Base-by-base conservation (phyloP, 1,139 yeast species). In the Suzukiozyma palmioleophila region DNA sequence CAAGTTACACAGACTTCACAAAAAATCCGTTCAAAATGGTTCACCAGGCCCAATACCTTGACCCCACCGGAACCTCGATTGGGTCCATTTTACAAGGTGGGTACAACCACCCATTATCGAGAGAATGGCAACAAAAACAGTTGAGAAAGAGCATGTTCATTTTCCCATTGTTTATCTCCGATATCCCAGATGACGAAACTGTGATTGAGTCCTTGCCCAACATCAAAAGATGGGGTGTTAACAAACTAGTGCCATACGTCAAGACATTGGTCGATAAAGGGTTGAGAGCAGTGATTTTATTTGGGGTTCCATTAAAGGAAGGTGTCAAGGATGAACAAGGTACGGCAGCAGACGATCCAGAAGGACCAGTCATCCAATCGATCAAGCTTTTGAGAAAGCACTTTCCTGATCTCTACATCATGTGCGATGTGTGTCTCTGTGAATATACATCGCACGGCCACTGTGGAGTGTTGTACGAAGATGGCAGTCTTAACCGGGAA, bases 371-470 rank as follows among this genome's bases (percentile, higher is more conserved):
- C 3, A 90, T 92, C 49, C 73, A 62, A 45, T 84, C 92, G 24
- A 82, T 86, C 52, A 83, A 80, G 55, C 71, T 76, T 2, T 73
- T 92, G 44, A 74, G 73, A 44, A 51, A 62, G 35, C 66, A 75
- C 28, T 89, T 85, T 64, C 97, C 98, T 4, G 84, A 79, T 32
- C 72, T 92, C 45, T 92, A 81, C 59, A 79, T 92, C 47, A 79
- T 90, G 75, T 87, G 96, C 57, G 99, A 92, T 57, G 97, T 92
- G 21, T 92, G 99, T 62, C 69, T 92, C 43, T 92, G 99, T 67
- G 99, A 92, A 64, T 92, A 89, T 63, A 92, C 99, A 7, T 76
- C 83, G 40, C 97, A 94, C 56, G 98, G 98, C 8, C 98, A 92
- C 60, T 92, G 99, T 67, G 99, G 99, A 32, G 76, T 88, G 15